phyloP scores from a whole-genome alignment of 2,329 filamentous ascomycete species.

The Periglandula ipomoeae region DNA sequence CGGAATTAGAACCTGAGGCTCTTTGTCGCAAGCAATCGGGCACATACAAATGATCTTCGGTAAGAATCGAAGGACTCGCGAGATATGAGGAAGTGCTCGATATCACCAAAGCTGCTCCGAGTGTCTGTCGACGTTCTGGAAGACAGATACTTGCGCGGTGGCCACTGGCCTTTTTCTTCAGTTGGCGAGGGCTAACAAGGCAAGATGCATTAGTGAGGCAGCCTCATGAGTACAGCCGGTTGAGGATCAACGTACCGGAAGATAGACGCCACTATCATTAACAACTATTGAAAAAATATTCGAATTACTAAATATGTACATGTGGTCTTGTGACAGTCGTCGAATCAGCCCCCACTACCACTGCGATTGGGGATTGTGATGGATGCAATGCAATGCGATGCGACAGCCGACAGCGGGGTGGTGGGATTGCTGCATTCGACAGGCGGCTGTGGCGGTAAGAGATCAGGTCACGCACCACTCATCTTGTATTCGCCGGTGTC shows the following conservation, averaged over 20 bases:
- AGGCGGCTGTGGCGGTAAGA: constrained; percentile 3
- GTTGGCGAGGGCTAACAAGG: constrained; percentile 66
- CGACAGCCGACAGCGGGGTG: background rate
- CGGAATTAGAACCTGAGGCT: too few species aligned
- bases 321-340: constrained; percentile 15
- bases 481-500: constrained; percentile 70
- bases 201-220: constrained; percentile 7
- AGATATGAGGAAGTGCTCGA: constrained; percentile 90
- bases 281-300: constrained; percentile 54
- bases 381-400: background rate
- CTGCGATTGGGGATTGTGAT: background rate
- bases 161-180: constrained; percentile 78
- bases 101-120: constrained; percentile 61
- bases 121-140: constrained; percentile 47
- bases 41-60: constrained; percentile 80
- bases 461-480: constrained; percentile 51
- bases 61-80: constrained; percentile 97
- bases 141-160: constrained; percentile 37
- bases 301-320: constrained; percentile 4
- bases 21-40: background rate
- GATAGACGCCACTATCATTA: constrained; percentile 89
- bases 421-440: background rate
- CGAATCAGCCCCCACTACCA: background rate
- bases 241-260: constrained; percentile 54
- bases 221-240: background rate